phyloP scores from a whole-genome alignment of 192 early-diverging fungal species.

The Thoreauomyces humboldtii region DNA sequence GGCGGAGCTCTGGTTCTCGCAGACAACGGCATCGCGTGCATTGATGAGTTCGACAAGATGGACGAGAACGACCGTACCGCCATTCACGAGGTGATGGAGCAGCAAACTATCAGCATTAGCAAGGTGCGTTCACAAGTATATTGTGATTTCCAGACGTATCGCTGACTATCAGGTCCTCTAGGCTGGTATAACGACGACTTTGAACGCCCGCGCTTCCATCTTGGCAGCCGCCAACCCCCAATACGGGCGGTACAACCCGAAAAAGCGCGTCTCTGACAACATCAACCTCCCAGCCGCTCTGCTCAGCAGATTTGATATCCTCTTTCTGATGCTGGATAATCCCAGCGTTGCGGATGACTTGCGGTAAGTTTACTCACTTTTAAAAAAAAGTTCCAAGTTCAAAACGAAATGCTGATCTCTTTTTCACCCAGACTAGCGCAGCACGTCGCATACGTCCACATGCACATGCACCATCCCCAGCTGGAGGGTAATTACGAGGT shows the following conservation, averaged over 20 bases:
- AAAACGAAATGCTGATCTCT: not conserved
- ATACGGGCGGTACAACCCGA: conserved; percentile 91
- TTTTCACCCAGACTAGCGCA: conserved; percentile 58
- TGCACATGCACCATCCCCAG: conserved; percentile 71
- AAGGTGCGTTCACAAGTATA: conserved; percentile 50
- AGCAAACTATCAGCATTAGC: conserved; percentile 96
- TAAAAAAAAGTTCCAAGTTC: not conserved
- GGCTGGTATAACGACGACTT: conserved; percentile 95
- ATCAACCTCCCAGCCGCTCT: conserved; percentile 96
- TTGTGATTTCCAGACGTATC: not conserved
- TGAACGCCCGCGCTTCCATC: conserved; percentile 93
- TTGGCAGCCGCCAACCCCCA: conserved; percentile 96
- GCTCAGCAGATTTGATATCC: conserved; percentile 87
- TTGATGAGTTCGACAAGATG: conserved; percentile 99
- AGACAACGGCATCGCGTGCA: conserved; percentile 97
- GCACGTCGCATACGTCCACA: conserved; percentile 93
- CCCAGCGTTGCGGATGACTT: conserved; percentile 75
- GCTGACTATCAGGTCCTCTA: conserved; percentile 3
- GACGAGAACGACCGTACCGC: conserved; percentile 93
- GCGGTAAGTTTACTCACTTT: conserved; percentile 15
- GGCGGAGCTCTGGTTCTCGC: conserved; percentile 96
- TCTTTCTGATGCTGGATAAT: conserved; percentile 89
- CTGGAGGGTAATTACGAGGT: conserved; percentile 58
- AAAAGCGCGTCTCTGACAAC: conserved; percentile 66
- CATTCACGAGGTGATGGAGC: conserved; percentile 99